A percentile compares a stretch with the other conserved stretches of the same genome.
phyloP scores from a whole-genome alignment of 495 filamentous ascomycete species.

The Poronia punctata region DNA sequence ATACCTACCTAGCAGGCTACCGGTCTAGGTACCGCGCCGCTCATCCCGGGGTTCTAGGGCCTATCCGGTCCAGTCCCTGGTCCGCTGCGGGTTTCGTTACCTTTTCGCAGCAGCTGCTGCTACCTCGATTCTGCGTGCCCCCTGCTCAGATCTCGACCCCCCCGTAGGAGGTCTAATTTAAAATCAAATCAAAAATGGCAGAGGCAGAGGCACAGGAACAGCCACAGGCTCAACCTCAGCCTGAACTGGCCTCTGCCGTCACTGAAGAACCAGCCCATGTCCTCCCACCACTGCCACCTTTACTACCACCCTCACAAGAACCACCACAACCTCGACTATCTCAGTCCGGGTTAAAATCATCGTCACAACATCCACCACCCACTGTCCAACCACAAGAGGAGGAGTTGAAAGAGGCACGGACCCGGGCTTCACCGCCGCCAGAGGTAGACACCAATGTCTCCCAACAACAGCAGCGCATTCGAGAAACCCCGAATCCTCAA shows the following conservation, averaged over 20 bases:
- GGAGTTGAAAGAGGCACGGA: slow-evolving; percentile 19
- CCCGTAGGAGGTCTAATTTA: slow-evolving; percentile 31
- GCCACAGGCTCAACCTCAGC: slow-evolving; percentile 33
- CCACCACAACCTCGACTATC: too few relatives aligned
- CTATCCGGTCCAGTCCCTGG: slow-evolving; percentile 17
- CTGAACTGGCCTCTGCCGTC: slow-evolving; percentile 29
- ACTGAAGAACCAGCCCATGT: slow-evolving; percentile 28
- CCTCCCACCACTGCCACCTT: slow-evolving; percentile 25
- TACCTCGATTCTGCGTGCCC: slow-evolving; percentile 26
- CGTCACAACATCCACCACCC: slow-evolving; percentile 15
- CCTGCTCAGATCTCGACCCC: slow-evolving; percentile 29
- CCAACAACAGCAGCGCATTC: slow-evolving; percentile 12
- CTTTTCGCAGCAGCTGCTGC: slow-evolving; percentile 23
- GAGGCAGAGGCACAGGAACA: slow-evolving; percentile 31
- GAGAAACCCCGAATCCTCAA: slow-evolving; percentile 9
- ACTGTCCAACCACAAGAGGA: slow-evolving; percentile 22
- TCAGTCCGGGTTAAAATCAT: slow-evolving; percentile 12
- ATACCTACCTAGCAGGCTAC: slow-evolving; percentile 14
- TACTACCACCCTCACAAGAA: too few relatives aligned
- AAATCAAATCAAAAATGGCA: slow-evolving; percentile 34
- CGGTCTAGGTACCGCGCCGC: slow-evolving; percentile 15
- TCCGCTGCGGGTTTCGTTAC: slow-evolving; percentile 24
- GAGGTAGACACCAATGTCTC: slow-evolving; percentile 13
- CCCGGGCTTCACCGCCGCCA: slow-evolving; percentile 13
- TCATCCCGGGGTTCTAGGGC: slow-evolving; percentile 11